Conservation (phyloP, 495 filamentous ascomycete genomes). For the Penicillium macrosclerotiorum region DNA sequence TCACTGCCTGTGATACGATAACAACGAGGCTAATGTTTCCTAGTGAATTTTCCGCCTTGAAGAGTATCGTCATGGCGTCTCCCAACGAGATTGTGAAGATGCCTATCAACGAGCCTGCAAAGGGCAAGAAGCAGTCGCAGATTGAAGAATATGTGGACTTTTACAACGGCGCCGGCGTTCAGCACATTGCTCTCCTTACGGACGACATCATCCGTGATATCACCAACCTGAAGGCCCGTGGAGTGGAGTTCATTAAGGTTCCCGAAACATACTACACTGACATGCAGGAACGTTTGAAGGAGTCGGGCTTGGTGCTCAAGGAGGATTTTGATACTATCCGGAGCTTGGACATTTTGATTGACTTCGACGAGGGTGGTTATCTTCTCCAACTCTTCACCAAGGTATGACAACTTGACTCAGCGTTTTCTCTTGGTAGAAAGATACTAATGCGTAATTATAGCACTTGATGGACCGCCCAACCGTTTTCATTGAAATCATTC, state of each 20-base stretch:
- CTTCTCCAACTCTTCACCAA: conserved; percentile 85
- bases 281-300: conserved; percentile 64
- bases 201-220: conserved; percentile 74
- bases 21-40: conserved; percentile 1
- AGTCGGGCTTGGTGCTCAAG: conserved; percentile 51
- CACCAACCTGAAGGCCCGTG: conserved; percentile 67
- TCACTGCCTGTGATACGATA: neutral
- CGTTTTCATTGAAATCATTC: conserved; percentile 92
- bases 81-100: conserved; percentile 85
- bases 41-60: conserved; percentile 77
- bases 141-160: conserved; percentile 93
- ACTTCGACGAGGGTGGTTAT: conserved; percentile 89
- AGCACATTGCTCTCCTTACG: conserved; percentile 86
- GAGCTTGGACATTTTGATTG: conserved; percentile 77
- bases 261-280: conserved; percentile 79
- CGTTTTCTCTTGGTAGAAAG: neutral
- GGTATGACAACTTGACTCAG: conserved; percentile 32
- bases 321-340: conserved; percentile 76
- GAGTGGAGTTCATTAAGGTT: conserved; percentile 86
- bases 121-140: conserved; percentile 79
- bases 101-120: conserved; percentile 94
- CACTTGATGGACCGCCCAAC: conserved; percentile 90
- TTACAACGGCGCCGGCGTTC: conserved; percentile 81
- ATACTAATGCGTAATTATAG: conserved; percentile 34
- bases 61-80: conserved; percentile 82